Evolutionary conservation across 768 basidiomycete species (phyloP).

Genomic region (Pluteus cervinus): DNA sequence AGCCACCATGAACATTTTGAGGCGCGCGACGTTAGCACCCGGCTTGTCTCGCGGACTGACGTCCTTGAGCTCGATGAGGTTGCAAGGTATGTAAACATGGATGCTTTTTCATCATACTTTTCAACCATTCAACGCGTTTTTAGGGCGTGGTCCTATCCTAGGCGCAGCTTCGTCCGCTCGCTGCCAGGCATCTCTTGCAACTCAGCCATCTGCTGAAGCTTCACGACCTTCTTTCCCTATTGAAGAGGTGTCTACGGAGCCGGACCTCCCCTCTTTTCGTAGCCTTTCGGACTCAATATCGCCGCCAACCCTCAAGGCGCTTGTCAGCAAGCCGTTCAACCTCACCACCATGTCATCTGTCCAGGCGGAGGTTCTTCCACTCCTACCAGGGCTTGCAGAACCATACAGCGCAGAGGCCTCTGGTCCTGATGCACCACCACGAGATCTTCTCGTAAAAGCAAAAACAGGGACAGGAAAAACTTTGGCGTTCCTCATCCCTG

Average conservation of each 20-base stretch:
- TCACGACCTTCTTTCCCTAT: neutral
- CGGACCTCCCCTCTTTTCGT: slow-evolving; percentile 23
- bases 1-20: no score
- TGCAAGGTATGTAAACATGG: no score
- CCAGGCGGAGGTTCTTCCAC: slow-evolving; percentile 70
- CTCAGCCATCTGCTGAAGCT: neutral
- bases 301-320: slow-evolving; percentile 43
- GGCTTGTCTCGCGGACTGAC: no score
- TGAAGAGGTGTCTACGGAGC: slow-evolving; percentile 1
- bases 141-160: no score
- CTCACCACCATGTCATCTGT: slow-evolving; percentile 74
- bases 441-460: slow-evolving; percentile 82
- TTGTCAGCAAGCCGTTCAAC: slow-evolving; percentile 59
- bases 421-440: slow-evolving; percentile 22
- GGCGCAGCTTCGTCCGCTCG: no score
- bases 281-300: slow-evolving; percentile 34
- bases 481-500: slow-evolving; percentile 81
- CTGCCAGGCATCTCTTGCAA: no score
- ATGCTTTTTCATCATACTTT: no score
- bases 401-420: slow-evolving; percentile 42
- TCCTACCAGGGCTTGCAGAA: slow-evolving; percentile 64
- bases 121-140: no score
- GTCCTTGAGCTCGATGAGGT: no score
- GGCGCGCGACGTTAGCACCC: no score
- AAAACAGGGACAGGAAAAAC: slow-evolving; percentile 91